Percentiles rank a stretch among this genome's conserved stretches.
phyloP scores from a whole-genome alignment of 306 rosid species.

The Rubus idaeus region DNA sequence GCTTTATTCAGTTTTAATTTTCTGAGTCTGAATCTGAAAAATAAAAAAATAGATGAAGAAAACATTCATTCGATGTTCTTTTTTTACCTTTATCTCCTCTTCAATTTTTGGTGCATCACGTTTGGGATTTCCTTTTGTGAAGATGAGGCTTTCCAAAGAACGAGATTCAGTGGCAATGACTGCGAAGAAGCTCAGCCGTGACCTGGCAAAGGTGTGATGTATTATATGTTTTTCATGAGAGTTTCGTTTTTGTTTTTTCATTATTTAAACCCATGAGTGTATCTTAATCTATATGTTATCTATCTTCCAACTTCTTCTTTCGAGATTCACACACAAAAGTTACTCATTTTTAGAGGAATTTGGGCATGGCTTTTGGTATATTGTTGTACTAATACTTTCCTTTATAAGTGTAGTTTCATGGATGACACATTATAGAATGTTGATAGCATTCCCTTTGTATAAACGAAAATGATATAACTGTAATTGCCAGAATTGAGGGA shows the following conservation, averaged over 20 bases:
- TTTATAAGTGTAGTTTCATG: neutral
- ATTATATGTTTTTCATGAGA: neutral
- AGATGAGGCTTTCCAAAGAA: slow-evolving; percentile 67
- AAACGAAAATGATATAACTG: neutral
- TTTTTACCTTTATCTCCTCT: neutral
- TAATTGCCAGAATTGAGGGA: neutral
- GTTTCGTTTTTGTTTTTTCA: neutral
- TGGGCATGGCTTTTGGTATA: neutral
- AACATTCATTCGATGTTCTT: neutral
- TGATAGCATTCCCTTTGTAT: neutral
- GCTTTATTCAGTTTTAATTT: neutral
- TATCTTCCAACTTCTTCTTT: neutral
- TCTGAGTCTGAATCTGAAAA: neutral
- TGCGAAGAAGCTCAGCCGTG: slow-evolving; percentile 74
- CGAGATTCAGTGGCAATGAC: slow-evolving; percentile 71
- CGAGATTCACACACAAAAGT: neutral
- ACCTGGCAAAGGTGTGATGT: slow-evolving; percentile 67
- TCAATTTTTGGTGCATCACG: neutral
- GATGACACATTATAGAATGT: neutral
- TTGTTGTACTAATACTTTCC: neutral
- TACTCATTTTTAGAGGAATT: neutral
- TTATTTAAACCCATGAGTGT: neutral
- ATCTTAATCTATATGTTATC: neutral
- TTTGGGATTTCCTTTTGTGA: slow-evolving; percentile 24
- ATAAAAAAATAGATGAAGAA: neutral